Evolutionary conservation across 2,329 filamentous ascomycete species (phyloP).

Genomic region (Rhytidhysteron rufulum): DNA sequence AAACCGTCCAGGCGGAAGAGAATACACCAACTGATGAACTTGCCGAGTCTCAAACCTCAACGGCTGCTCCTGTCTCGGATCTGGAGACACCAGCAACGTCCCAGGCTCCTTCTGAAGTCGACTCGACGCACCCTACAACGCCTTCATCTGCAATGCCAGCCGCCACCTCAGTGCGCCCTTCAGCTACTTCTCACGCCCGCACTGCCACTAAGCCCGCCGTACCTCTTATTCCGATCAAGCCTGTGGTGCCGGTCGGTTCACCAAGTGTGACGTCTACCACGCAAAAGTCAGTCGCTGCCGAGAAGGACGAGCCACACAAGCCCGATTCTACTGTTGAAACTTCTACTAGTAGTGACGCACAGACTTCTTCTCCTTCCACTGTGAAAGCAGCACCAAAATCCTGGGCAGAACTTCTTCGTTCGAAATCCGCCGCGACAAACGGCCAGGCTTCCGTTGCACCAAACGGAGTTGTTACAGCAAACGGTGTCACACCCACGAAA

Average conservation of each 20-base stretch:
- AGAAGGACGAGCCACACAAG: conserved; percentile 12
- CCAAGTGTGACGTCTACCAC: conserved; percentile 30
- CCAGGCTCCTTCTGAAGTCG: conserved; percentile 54
- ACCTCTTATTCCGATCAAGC: conserved; percentile 49
- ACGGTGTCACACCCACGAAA: conserved; percentile 46
- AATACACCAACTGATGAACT: conserved; percentile 13
- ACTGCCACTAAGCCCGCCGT: conserved; percentile 46
- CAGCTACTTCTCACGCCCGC: conserved; percentile 34
- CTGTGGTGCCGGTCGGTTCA: conserved; percentile 31
- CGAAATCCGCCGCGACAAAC: conserved; percentile 40
- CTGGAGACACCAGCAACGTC: conserved; percentile 57
- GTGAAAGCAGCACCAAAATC: conserved; percentile 46
- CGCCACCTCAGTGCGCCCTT: conserved; percentile 20
- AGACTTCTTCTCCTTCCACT: conserved; percentile 39
- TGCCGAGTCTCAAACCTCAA: conserved; percentile 41
- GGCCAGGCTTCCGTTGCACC: conserved; percentile 21
- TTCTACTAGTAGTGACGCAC: conserved; percentile 21
- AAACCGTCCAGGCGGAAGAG: conserved; percentile 7
- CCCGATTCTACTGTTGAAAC: conserved; percentile 8
- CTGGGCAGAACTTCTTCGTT: conserved; percentile 66
- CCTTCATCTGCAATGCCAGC: conserved; percentile 50
- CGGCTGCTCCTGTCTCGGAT: conserved; percentile 43
- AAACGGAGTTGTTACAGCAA: conserved; percentile 30
- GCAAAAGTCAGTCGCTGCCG: conserved; percentile 26
- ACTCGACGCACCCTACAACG: conserved; percentile 53